A percentile compares a stretch with the other conserved stretches of the same genome.
Evolutionary conservation across 805 yeast genomes (phyloP).

Genomic region (Danielozyma ontarioensis): DNA sequence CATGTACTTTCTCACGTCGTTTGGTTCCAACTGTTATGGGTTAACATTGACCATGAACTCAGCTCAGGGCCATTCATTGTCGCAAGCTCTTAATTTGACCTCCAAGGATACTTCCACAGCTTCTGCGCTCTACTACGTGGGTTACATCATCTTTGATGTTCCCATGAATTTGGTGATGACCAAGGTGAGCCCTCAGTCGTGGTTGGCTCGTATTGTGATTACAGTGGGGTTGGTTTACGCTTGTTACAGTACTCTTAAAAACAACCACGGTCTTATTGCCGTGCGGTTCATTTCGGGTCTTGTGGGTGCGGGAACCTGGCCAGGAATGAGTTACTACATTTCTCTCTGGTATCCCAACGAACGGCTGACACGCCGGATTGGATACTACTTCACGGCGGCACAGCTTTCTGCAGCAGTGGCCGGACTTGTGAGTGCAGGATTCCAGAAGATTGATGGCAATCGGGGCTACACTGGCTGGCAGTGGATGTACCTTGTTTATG

Average conservation of each 20-base stretch:
- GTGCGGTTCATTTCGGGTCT: conserved; percentile 67
- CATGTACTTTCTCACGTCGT: conserved; percentile 71
- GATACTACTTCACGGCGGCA: conserved; percentile 88
- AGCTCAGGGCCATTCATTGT: conserved; percentile 55
- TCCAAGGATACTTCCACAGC: conserved; percentile 65
- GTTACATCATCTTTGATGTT: conserved; percentile 76
- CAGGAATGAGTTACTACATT: conserved; percentile 80
- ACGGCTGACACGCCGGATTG: conserved; percentile 71
- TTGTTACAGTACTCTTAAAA: conserved; percentile 62
- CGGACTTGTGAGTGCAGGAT: conserved; percentile 82
- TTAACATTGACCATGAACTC: conserved; percentile 75
- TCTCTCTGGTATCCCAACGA: conserved; percentile 82
- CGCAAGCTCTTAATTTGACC: conserved; percentile 44
- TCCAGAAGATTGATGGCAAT: conserved; percentile 72
- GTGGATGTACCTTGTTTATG: conserved; percentile 80
- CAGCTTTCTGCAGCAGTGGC: conserved; percentile 88
- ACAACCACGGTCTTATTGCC: conserved; percentile 60
- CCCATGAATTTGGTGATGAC: conserved; percentile 89
- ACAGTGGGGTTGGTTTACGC: conserved; percentile 74
- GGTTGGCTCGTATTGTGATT: conserved; percentile 75
- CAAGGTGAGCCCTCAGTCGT: conserved; percentile 74
- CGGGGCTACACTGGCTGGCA: conserved; percentile 78
- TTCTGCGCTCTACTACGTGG: conserved; percentile 77
- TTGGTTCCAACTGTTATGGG: conserved; percentile 74
- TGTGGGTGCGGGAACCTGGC: conserved; percentile 87